Evolutionary conservation across 2,329 filamentous ascomycete species (phyloP).

Genomic region (Chaetomium strumarium): DNA sequence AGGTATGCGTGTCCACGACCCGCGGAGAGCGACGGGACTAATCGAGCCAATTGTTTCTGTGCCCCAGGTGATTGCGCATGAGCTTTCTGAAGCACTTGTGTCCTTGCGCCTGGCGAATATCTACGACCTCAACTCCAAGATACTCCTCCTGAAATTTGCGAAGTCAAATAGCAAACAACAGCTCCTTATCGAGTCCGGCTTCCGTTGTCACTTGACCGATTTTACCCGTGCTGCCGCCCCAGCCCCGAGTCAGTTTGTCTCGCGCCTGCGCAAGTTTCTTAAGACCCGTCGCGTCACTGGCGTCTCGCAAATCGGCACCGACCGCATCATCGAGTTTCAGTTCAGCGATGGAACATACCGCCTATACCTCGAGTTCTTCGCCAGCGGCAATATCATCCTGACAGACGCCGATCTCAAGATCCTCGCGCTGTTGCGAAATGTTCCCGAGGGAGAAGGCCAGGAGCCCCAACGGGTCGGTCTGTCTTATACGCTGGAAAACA

Average conservation of each 20-base stretch:
- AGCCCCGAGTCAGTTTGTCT: conserved; percentile 79
- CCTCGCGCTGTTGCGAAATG: conserved; percentile 71
- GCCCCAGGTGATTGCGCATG: conserved; percentile 79
- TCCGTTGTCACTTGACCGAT: conserved; percentile 88
- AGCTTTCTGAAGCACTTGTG: conserved; percentile 72
- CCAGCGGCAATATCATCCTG: conserved; percentile 88
- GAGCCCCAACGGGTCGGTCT: conserved; percentile 74
- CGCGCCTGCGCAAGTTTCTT: conserved; percentile 77
- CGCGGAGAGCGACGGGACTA: not conserved
- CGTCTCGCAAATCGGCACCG: conserved; percentile 82
- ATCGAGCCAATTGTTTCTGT: not conserved
- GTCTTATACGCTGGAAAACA: conserved; percentile 71
- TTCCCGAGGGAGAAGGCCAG: conserved; percentile 74
- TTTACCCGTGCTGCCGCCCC: conserved; percentile 84
- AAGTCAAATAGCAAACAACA: conserved; percentile 87
- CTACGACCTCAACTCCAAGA: conserved; percentile 93
- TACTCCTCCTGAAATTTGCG: conserved; percentile 91
- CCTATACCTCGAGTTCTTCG: conserved; percentile 92
- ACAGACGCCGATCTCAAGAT: conserved; percentile 82
- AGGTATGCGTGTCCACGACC: conserved; percentile 37
- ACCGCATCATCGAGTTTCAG: conserved; percentile 84
- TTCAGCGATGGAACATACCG: conserved; percentile 89
- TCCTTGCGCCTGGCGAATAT: conserved; percentile 83
- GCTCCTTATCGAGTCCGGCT: conserved; percentile 87
- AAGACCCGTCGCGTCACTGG: conserved; percentile 79